Conservation (phyloP, 495 filamentous ascomycete species). For the Daldinia bambusicola region DNA sequence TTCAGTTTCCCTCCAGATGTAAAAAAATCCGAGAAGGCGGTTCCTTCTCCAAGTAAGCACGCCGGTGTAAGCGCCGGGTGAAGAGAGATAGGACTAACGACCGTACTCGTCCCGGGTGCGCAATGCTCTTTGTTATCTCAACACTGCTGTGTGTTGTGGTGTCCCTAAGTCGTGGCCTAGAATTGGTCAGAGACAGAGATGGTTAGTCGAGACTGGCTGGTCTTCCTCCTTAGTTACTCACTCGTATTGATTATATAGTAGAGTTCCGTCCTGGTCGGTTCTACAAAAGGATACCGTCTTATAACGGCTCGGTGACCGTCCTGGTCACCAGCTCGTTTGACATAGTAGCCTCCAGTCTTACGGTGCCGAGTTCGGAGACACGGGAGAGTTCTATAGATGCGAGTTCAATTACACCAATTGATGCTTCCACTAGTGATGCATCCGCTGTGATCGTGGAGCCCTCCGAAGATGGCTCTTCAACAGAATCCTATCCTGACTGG, state of each 20-base stretch:
- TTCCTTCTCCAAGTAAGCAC: conserved; percentile 38
- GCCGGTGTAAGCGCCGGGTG: conserved; percentile 42
- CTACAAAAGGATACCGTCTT: conserved; percentile 29
- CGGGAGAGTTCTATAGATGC: conserved; percentile 21
- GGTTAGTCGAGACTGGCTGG: conserved; percentile 30
- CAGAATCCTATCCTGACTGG: conserved; percentile 16
- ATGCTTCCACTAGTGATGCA: conserved; percentile 15
- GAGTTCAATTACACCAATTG: conserved; percentile 22
- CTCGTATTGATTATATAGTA: conserved; percentile 29
- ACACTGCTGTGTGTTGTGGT: conserved; percentile 39
- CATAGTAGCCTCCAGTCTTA: conserved; percentile 29
- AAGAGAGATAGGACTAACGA: conserved; percentile 32
- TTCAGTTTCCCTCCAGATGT: conserved; percentile 36
- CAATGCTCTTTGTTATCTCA: conserved; percentile 37
- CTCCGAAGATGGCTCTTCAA: conserved; percentile 19
- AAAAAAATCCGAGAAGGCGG: conserved; percentile 37
- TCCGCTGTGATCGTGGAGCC: conserved; percentile 1
- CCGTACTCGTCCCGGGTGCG: conserved; percentile 32
- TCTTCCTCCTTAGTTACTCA: conserved; percentile 8
- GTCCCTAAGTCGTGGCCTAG: conserved; percentile 38
- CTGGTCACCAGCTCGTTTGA: conserved; percentile 32
- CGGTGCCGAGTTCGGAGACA: conserved; percentile 21
- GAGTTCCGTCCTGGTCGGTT: conserved; percentile 31
- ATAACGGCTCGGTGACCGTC: conserved; percentile 33
- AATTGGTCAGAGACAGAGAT: conserved; percentile 22